Evolutionary conservation across 129 eudicot genomes (phyloP), one percentile per base, ranked within the genome.

Genomic region (Scalesia atractyloides): DNA sequence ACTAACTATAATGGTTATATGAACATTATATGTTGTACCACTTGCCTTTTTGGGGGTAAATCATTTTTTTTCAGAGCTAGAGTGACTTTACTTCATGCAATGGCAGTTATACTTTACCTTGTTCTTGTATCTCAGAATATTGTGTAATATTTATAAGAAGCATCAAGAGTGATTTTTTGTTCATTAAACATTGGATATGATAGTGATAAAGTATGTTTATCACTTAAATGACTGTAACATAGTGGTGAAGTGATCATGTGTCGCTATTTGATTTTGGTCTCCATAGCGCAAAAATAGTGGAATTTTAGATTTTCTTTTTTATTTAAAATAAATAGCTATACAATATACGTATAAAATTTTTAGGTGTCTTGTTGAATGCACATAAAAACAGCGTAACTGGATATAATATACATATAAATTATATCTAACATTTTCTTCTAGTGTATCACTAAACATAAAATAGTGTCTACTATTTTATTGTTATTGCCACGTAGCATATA

Each of bases 51-150:
- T 14, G 44, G 60, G 71, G 36, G 59, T 24, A 24, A 66, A 44
- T 78, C 77, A 72, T 52, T 78, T 50, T 75, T 75, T 70, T 72
- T 44, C 53, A 52, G 73, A 62, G 72, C 61, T 49, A 65, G 65
- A 62, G 58, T 69, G 58, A 50, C 61, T 69, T 76, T 56, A 64
- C 30, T 74, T 66, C 56, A 53, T 66, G 33, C 66, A 72, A 53
- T 39, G 56, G 50, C 43, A 63, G 71, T 63, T 68, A 57, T 68
- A 68, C 67, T 11, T 69, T 66, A 59, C 51, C 46, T 16, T 47
- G 70, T 69, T 69, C 7, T n/a, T 76, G 69, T 62, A 69, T 69
- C 81, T 61, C 33, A 17, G 41, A 64, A 53, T 71, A 63, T 54
- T 64, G 63, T 64, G 68, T 78, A 64, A 69, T 41, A 70, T 78